A percentile compares a stretch with the other conserved stretches of the same genome.
Conservation (phyloP, 352 stramenopile species). For the Phytophthora macrochlamydospora region DNA sequence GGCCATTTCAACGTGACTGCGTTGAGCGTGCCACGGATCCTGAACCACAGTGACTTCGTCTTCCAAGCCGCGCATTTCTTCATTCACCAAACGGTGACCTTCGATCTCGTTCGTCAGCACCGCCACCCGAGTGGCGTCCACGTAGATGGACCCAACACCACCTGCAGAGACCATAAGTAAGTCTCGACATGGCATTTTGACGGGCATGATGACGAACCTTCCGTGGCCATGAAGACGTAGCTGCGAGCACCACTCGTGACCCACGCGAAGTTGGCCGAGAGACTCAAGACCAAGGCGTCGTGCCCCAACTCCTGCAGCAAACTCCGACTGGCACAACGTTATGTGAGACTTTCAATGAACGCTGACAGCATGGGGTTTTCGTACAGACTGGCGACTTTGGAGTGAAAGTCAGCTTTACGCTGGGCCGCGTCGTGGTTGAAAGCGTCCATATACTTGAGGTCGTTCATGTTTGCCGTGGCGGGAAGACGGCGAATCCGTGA, state of each 20-base stretch:
- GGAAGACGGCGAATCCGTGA: conserved; percentile 9
- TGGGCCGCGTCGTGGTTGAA: conserved; percentile 50
- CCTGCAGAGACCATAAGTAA: conserved; percentile 21
- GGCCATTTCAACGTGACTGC: conserved; percentile 30
- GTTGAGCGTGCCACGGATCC: conserved; percentile 62
- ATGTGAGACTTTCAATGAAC: not conserved
- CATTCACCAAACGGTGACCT: conserved; percentile 69
- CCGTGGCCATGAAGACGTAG: conserved; percentile 74
- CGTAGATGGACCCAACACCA: conserved; percentile 66
- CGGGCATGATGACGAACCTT: conserved; percentile 30
- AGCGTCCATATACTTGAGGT: conserved; percentile 62
- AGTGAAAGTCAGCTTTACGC: conserved; percentile 51
- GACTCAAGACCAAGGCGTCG: conserved; percentile 58
- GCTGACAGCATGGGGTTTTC: conserved; percentile 2
- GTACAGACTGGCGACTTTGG: conserved; percentile 57
- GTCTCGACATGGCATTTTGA: not conserved
- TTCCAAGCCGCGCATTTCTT: conserved; percentile 67
- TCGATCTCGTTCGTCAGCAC: conserved; percentile 80
- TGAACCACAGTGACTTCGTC: conserved; percentile 43
- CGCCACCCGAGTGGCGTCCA: conserved; percentile 53
- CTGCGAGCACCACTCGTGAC: conserved; percentile 62
- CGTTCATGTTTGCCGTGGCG: conserved; percentile 43
- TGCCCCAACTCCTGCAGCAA: conserved; percentile 48
- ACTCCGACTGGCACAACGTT: conserved; percentile 33
- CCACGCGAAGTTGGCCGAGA: conserved; percentile 74